These are phyloP conservation scores for Cerrena zonata DNA, from an alignment of 1,284 basidiomycete genomes.

Conservation along the genomic window DNA sequence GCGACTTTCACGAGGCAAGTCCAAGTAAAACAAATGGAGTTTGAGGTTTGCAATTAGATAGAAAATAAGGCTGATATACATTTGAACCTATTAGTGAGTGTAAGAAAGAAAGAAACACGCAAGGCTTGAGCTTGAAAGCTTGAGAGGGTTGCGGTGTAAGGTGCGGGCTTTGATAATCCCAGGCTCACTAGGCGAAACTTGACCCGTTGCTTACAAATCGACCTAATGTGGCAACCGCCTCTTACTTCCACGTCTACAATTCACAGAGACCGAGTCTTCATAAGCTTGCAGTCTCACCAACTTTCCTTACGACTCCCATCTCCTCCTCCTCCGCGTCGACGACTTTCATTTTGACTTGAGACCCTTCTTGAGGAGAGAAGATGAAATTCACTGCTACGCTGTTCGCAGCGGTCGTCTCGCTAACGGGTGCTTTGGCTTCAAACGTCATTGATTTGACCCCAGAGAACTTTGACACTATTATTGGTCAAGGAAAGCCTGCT, in stretches of 20 bases:
- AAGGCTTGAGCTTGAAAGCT: too few relatives aligned
- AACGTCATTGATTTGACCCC: conserved; percentile 77
- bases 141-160: too few relatives aligned
- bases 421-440: conserved; percentile 58
- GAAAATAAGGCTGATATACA: too few relatives aligned
- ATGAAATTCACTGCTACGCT: conserved; percentile 63
- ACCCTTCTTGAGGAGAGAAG: conserved; percentile 8
- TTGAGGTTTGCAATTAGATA: too few relatives aligned
- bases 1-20: too few relatives aligned
- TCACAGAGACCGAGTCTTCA: neutral
- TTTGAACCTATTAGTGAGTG: too few relatives aligned
- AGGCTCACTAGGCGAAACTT: too few relatives aligned
- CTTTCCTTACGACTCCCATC: conserved; percentile 1
- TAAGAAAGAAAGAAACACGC: too few relatives aligned
- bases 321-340: conserved; percentile 13
- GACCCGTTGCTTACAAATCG: neutral
- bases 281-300: neutral
- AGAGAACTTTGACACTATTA: conserved; percentile 68
- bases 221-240: neutral
- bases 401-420: conserved; percentile 49
- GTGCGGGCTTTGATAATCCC: too few relatives aligned
- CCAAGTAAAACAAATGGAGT: too few relatives aligned
- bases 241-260: neutral
- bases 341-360: neutral
- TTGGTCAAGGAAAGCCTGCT: conserved; percentile 76